phyloP scores from a whole-genome alignment of 345 rosid genomes.

The Euphorbia pulcherrima region DNA sequence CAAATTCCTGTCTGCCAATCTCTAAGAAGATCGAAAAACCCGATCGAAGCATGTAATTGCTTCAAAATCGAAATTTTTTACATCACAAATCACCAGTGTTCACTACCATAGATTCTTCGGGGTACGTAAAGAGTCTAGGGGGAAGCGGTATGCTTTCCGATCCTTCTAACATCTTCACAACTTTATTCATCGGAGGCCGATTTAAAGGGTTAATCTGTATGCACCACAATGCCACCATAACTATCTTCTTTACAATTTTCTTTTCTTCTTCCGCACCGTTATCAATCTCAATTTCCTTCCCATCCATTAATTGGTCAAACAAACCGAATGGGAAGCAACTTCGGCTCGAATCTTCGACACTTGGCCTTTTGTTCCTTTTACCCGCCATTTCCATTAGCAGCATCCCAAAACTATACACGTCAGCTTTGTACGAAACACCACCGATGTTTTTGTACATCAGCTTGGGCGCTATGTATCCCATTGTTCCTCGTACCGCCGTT shows the following conservation, averaged over 20 bases:
- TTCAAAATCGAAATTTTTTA: too few relatives aligned
- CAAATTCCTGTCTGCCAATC: too few relatives aligned
- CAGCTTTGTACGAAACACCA: slow-evolving; percentile 14
- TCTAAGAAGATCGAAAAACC: too few relatives aligned
- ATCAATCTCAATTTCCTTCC: slow-evolving; percentile 1
- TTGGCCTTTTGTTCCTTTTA: slow-evolving; percentile 1
- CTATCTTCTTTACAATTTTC: slow-evolving; percentile 14
- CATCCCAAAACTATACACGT: slow-evolving; percentile 19
- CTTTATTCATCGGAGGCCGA: slow-evolving; percentile 18
- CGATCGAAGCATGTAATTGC: too few relatives aligned
- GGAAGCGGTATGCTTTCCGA: slow-evolving; percentile 5
- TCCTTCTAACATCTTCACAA: slow-evolving; percentile 16
- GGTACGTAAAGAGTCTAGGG: neutral
- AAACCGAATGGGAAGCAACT: slow-evolving; percentile 3
- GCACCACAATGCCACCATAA: slow-evolving; percentile 13
- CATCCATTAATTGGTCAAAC: slow-evolving; percentile 3
- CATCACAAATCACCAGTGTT: too few relatives aligned
- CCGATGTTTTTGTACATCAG: slow-evolving; percentile 12
- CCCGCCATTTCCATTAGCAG: slow-evolving; percentile 13
- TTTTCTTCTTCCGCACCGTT: slow-evolving; percentile 5
- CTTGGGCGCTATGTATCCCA: slow-evolving; percentile 22
- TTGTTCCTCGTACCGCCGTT: slow-evolving; percentile 22
- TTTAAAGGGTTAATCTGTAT: slow-evolving; percentile 6
- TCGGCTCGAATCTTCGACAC: neutral
- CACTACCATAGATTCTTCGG: slow-evolving; percentile 9